Conservation (phyloP, 352 stramenopile species). For the Achlya hypogyna region DNA sequence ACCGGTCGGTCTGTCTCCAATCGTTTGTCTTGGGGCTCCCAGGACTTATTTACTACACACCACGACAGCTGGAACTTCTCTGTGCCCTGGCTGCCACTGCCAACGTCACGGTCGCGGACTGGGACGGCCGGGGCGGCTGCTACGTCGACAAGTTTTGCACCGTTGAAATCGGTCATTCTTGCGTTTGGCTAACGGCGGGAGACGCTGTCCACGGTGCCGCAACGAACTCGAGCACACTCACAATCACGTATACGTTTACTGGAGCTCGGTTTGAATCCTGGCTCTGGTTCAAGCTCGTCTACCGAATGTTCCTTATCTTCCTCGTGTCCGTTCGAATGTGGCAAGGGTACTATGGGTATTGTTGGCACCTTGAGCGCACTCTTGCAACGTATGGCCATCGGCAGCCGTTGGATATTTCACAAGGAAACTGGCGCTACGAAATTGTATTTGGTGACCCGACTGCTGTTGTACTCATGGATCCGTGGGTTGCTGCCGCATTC, state of each 20-base stretch:
- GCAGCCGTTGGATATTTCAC: too few relatives aligned
- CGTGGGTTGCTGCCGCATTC: background rate
- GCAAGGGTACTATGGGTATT: background rate
- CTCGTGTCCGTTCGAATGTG: background rate
- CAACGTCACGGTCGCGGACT: background rate
- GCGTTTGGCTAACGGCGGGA: background rate
- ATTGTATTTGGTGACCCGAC: background rate
- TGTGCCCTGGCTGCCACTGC: background rate
- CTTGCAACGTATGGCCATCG: background rate
- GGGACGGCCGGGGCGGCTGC: background rate
- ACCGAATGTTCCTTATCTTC: background rate
- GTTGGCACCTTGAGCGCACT: background rate
- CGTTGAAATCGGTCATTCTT: background rate
- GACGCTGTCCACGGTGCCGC: background rate
- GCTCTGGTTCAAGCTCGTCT: background rate
- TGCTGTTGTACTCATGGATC: background rate
- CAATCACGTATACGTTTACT: background rate
- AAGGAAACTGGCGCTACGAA: background rate
- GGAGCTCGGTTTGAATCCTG: background rate
- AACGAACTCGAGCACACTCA: background rate
- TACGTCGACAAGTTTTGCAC: background rate
- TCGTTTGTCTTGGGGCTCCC: conserved; percentile 1
- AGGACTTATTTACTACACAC: background rate
- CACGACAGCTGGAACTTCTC: background rate
- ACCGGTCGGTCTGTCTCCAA: background rate